Evolutionary conservation across 2,329 filamentous ascomycete genomes (phyloP), one percentile per base, ranked within the genome.

Genomic region (Boeremia exigua): DNA sequence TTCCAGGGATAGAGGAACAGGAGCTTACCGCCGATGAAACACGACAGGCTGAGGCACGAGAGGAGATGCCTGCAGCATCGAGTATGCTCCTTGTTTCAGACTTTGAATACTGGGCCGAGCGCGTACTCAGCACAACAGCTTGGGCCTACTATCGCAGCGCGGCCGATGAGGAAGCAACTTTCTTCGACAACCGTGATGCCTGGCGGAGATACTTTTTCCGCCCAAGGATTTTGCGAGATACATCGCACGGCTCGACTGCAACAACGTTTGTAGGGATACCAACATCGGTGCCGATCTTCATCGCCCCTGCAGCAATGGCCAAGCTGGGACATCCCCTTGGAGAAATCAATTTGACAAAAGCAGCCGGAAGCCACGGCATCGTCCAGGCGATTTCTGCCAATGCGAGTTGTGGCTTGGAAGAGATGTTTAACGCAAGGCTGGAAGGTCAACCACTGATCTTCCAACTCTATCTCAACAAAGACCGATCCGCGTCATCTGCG

Each of bases 81-180:
- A 43, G n/a, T 14, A 50, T 50, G 48, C 38, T 50, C 11, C 12
- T 50, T 2, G 32, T 50, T 32, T 33, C 34, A n/a, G 48, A 50
- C 7, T 50, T 50, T 19, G 48, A 50, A 30, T 30, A 36, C 15
- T 50, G 48, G 48, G 48, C 48, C 25, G 39, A 50, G 12, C 48
- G 48, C 25, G 48, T 50, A 9, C 48, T 50, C 25, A 50, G 38
- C 32, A 44, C 48, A 19, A 50, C 48, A 11, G 48, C 48, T n/a
- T 50, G 48, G 48, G 48, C 48, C 1, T 50, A 50, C 32, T 50
- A 50, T 17, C 48, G 48, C 9, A 50, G 48, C 25, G 48, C 48
- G 15, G 27, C 48, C 37, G 48, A 50, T 17, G 48, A 50, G 25
- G 48, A 50, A 34, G 48, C 48, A 2, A 50, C 48, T 1, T 50